Evolutionary conservation across 1,284 basidiomycete species (phyloP).

Genomic region (Coriolopsis trogii): DNA sequence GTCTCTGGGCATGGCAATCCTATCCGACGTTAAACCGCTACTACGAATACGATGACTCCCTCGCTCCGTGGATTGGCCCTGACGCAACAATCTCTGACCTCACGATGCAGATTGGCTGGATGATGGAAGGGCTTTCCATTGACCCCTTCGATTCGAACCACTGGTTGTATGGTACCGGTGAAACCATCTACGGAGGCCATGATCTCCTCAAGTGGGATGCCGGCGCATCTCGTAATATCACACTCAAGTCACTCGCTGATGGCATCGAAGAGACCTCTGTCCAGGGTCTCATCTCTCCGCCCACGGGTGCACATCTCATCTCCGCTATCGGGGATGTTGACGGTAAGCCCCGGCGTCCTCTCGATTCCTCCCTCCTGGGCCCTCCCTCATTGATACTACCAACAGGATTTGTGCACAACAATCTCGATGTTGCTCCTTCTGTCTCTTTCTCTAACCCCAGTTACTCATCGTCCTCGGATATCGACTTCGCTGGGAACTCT

Average conservation of each 20-base stretch:
- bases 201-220: slow-evolving; percentile 61
- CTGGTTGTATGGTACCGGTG: slow-evolving; percentile 68
- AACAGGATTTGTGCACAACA: slow-evolving; percentile 45
- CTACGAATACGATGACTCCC: slow-evolving; percentile 54
- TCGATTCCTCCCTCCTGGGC: background rate
- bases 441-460: slow-evolving; percentile 49
- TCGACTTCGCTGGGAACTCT: slow-evolving; percentile 61
- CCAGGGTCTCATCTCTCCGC: slow-evolving; percentile 56
- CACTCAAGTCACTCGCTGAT: slow-evolving; percentile 60
- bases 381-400: background rate
- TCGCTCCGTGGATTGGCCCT: slow-evolving; percentile 62
- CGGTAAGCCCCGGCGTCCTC: slow-evolving; percentile 36
- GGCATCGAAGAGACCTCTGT: slow-evolving; percentile 68
- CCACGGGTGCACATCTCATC: slow-evolving; percentile 48
- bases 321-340: slow-evolving; percentile 61
- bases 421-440: slow-evolving; percentile 47
- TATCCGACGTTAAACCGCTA: slow-evolving; percentile 55
- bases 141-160: slow-evolving; percentile 69
- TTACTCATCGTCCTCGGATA: slow-evolving; percentile 53
- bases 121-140: slow-evolving; percentile 53
- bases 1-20: slow-evolving; percentile 54
- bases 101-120: slow-evolving; percentile 44
- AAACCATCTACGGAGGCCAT: slow-evolving; percentile 60
- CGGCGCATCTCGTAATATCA: slow-evolving; percentile 49
- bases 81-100: slow-evolving; percentile 44